Evolutionary conservation across 2,329 filamentous ascomycete species (phyloP), one percentile per base, ranked within the genome.

Genomic region (Didymella keratinophila): DNA sequence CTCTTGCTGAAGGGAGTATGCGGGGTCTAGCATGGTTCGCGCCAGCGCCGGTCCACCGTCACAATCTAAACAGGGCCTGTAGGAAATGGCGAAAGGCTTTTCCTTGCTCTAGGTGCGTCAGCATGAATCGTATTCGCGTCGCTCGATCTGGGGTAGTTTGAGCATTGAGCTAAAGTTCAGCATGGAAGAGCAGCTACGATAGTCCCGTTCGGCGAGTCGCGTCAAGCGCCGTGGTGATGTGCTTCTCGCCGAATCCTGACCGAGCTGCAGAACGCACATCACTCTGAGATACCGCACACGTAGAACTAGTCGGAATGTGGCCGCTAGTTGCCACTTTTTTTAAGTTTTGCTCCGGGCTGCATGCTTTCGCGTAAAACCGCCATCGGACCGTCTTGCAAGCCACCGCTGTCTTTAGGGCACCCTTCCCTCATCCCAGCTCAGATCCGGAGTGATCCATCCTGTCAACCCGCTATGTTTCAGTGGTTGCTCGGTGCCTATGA

Each of bases 1-100:
- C 61, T 64, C 60, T 61, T 59, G 58, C 62, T 61, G 64, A 64
- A 60, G 60, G 58, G 62, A 65, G 55, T 65, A 71, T 73, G 73
- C 73, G 73, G 73, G 73, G 73, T 74, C 49, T 63, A 65, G 63
- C 62, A 70, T 72, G 65, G 71, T 75, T 75, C 69, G 60, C 69
- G 69, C 71, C 66, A 73, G 56, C 66, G 66, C 63, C 69, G 67
- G 62, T 68, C 67, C 66, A 70, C 68, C 59, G 60, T 71, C 64
- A 66, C 60, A 61, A 59, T 65, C 57, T 61, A 67, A 62, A 52
- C 64, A 66, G 61, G 68, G 58, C 60, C 63, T 64, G 59, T 58
- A 57, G 62, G 62, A 60, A 51, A 64, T 65, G 63, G 65, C 59
- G 57, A 63, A 63, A 64, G 62, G 61, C 60, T 60, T 66, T 65